Conservation (phyloP, 768 basidiomycete species). For the Phanerochaete carnosa region DNA sequence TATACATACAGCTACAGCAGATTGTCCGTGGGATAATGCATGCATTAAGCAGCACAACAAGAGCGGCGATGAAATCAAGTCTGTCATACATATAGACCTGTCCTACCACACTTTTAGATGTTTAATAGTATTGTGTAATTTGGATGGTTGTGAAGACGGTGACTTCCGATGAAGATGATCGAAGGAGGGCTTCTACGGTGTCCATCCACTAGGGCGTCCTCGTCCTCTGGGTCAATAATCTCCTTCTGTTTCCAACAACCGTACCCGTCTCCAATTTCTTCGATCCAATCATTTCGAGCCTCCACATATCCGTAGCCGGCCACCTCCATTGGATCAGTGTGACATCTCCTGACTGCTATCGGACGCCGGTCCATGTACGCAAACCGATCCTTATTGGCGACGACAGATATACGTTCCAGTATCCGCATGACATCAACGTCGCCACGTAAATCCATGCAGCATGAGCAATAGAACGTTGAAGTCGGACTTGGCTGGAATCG, state of each 20-base stretch:
- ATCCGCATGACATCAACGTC: constrained; percentile 18
- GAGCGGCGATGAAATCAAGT: background rate
- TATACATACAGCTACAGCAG: background rate
- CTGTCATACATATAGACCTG: no score
- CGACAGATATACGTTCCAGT: constrained; percentile 15
- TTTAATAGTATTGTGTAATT: background rate
- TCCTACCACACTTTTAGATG: background rate
- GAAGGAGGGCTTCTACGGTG: background rate
- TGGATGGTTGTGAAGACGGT: background rate
- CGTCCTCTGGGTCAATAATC: background rate
- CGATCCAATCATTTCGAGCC: constrained; percentile 17
- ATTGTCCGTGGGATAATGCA: background rate
- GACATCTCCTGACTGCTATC: constrained; percentile 6
- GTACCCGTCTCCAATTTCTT: constrained; percentile 6
- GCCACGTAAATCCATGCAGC: constrained; percentile 21
- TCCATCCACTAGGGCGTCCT: background rate
- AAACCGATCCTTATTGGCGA: constrained; percentile 17
- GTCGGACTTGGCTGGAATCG: constrained; percentile 20
- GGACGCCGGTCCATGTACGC: constrained; percentile 11
- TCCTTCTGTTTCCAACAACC: constrained; percentile 17
- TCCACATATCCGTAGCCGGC: constrained; percentile 17
- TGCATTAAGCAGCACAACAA: background rate
- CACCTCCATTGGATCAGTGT: constrained; percentile 6
- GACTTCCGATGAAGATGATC: background rate
- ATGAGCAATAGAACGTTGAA: constrained; percentile 19